These are phyloP conservation scores for Phanerodontia chrysosporium DNA, from an alignment of 768 basidiomycete genomes.

Conservation along the genomic window DNA sequence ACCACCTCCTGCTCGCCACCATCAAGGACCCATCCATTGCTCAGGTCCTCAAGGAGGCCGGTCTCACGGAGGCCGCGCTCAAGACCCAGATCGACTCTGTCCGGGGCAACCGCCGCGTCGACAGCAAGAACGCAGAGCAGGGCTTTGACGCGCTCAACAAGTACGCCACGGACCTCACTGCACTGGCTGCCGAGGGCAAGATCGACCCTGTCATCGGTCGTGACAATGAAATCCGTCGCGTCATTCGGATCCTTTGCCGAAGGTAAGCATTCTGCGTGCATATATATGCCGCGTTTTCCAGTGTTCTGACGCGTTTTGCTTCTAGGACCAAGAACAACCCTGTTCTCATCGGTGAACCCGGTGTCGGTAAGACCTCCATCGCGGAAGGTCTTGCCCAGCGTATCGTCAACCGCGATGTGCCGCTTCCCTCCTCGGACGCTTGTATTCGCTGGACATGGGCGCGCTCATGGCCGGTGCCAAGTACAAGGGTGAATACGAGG, in stretches of 20 bases:
- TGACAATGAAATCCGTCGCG: conserved; percentile 87
- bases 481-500: conserved; percentile 96
- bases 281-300: too few species aligned
- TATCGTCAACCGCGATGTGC: conserved; percentile 91
- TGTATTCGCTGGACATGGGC: conserved; percentile 91
- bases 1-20: conserved; percentile 85
- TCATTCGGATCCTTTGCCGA: conserved; percentile 78
- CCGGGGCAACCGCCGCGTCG: conserved; percentile 81
- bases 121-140: conserved; percentile 82
- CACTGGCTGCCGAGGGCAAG: conserved; percentile 86
- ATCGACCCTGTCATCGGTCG: conserved; percentile 94
- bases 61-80: conserved; percentile 64
- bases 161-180: conserved; percentile 82
- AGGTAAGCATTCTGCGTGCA: conserved; percentile 40
- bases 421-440: conserved; percentile 66
- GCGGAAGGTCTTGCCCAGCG: conserved; percentile 95
- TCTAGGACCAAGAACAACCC: conserved; percentile 92
- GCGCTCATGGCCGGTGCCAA: conserved; percentile 91
- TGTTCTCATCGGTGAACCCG: conserved; percentile 92
- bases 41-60: conserved; percentile 66
- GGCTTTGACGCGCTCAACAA: conserved; percentile 92
- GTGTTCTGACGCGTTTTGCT: background rate
- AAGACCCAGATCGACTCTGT: conserved; percentile 76
- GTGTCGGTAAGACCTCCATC: conserved; percentile 94
- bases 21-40: conserved; percentile 68